Evolutionary conservation across 768 basidiomycete species (phyloP).

Genomic region (Imleria badia): DNA sequence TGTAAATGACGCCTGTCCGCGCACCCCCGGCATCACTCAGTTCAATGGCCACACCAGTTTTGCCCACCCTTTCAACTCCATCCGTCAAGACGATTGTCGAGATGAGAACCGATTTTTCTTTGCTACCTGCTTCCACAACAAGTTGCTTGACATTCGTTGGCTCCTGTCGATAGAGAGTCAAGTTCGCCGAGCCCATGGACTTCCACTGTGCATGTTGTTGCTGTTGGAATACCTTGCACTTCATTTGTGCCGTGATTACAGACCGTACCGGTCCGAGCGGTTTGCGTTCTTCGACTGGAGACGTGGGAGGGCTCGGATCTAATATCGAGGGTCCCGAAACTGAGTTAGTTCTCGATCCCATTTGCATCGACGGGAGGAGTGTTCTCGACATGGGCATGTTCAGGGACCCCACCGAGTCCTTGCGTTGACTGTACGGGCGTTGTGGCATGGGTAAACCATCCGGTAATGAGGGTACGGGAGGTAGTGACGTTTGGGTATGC

Average conservation of each 20-base stretch:
- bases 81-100: constrained; percentile 95
- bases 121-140: constrained; percentile 86
- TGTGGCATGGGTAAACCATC: constrained; percentile 34
- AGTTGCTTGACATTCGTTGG: constrained; percentile 94
- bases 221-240: constrained; percentile 96
- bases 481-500: constrained; percentile 33
- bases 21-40: constrained; percentile 82
- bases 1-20: constrained; percentile 92
- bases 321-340: constrained; percentile 52
- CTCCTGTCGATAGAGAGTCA: constrained; percentile 82
- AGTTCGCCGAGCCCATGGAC: constrained; percentile 80
- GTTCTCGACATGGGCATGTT: constrained; percentile 47
- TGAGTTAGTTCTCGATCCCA: constrained; percentile 51
- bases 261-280: constrained; percentile 70
- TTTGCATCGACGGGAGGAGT: constrained; percentile 62
- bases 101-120: constrained; percentile 75
- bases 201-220: constrained; percentile 99
- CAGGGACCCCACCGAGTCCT: constrained; percentile 17
- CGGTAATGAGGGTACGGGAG: constrained; percentile 41
- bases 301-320: constrained; percentile 82
- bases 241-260: constrained; percentile 85
- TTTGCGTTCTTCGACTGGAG: constrained; percentile 62
- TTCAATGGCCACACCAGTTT: constrained; percentile 96
- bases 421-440: constrained; percentile 19
- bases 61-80: constrained; percentile 97